These are phyloP conservation scores for Phialophora macrospora DNA, from an alignment of 2,329 filamentous ascomycete genomes.

Conservation along the genomic window DNA sequence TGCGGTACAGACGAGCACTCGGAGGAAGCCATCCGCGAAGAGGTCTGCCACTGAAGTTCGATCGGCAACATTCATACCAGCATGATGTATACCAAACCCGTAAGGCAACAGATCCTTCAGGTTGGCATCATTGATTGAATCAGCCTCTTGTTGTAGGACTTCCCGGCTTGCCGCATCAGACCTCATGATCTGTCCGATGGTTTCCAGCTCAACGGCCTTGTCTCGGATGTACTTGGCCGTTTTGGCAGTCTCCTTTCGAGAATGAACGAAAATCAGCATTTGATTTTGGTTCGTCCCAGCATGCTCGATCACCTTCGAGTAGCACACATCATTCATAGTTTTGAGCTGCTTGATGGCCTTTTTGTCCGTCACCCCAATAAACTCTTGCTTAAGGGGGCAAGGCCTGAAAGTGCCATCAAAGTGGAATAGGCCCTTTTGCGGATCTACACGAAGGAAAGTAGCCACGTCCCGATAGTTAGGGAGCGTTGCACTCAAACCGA, in stretches of 20 bases:
- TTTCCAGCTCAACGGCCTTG: constrained; percentile 95
- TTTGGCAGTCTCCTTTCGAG: constrained; percentile 96
- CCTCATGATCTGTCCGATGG: constrained; percentile 91
- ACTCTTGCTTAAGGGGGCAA: constrained; percentile 93
- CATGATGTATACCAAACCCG: constrained; percentile 97
- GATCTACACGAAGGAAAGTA: constrained; percentile 89
- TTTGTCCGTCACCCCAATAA: constrained; percentile 95
- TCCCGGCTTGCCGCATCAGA: constrained; percentile 91
- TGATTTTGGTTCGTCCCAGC: constrained; percentile 92
- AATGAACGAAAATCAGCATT: constrained; percentile 99
- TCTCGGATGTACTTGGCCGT: constrained; percentile 95
- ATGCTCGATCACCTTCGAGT: constrained; percentile 95
- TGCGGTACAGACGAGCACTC: constrained; percentile 94
- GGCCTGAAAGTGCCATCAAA: constrained; percentile 94
- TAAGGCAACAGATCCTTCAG: constrained; percentile 94
- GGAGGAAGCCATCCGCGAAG: constrained; percentile 86
- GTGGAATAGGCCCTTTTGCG: constrained; percentile 85
- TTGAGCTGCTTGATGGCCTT: constrained; percentile 99
- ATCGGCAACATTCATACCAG: constrained; percentile 94
- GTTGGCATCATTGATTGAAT: constrained; percentile 80
- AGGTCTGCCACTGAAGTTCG: constrained; percentile 93
- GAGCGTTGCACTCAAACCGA: constrained; percentile 91
- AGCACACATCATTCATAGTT: constrained; percentile 99
- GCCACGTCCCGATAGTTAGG: constrained; percentile 97
- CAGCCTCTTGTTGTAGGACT: constrained; percentile 82